These are phyloP conservation scores for Xylaria venustula DNA, from an alignment of 495 filamentous ascomycete species.

Conservation along the genomic window DNA sequence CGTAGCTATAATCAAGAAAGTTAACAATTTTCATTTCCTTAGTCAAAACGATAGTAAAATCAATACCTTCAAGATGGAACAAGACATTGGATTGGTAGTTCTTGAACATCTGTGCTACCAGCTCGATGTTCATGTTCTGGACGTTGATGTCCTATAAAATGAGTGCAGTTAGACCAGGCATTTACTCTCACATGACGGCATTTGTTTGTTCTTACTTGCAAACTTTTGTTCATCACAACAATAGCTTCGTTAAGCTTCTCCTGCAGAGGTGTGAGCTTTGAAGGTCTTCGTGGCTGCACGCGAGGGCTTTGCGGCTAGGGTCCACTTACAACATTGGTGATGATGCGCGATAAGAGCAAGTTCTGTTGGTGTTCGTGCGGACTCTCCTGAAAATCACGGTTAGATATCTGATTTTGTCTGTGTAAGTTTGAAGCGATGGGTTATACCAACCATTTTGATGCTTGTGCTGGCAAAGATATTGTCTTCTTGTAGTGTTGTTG, in stretches of 20 bases:
- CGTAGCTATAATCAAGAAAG: conserved; percentile 56
- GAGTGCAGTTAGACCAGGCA: not conserved
- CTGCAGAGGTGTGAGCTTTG: conserved; percentile 44
- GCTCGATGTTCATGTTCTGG: conserved; percentile 96
- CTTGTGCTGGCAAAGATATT: not conserved
- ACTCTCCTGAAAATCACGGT: conserved; percentile 64
- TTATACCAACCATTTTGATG: conserved; percentile 4
- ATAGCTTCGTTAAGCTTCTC: conserved; percentile 97
- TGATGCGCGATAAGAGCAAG: conserved; percentile 88
- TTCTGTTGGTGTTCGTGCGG: conserved; percentile 98
- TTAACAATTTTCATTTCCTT: not conserved
- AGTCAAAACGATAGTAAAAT: not conserved
- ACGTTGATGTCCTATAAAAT: conserved; percentile 83
- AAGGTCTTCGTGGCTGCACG: not conserved
- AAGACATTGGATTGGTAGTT: conserved; percentile 98
- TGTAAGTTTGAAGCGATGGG: too few species aligned
- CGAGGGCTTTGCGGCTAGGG: not conserved
- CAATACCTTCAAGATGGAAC: conserved; percentile 91
- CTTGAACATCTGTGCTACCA: conserved; percentile 99
- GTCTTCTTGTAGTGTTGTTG: too few species aligned
- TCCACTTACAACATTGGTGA: conserved; percentile 85
- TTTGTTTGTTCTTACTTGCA: conserved; percentile 61
- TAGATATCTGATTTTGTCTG: not conserved
- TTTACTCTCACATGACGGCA: not conserved
- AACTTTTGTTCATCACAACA: conserved; percentile 83